Conservation (phyloP, 1,284 basidiomycete genomes). For the Melanopsichium pennsylvanicum region DNA sequence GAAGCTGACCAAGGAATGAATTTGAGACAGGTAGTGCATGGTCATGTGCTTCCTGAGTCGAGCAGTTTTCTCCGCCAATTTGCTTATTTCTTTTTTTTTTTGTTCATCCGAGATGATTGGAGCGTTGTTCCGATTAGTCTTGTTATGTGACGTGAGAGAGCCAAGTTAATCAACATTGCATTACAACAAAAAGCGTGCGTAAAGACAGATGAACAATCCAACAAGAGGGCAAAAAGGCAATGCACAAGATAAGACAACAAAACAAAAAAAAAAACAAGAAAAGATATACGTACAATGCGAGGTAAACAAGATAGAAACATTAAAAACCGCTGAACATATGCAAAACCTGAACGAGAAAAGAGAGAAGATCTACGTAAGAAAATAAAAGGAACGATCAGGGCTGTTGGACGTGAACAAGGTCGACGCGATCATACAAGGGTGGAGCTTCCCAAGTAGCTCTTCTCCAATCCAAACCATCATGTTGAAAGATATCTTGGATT, state of each 20-base stretch:
- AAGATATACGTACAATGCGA: constrained; percentile 5
- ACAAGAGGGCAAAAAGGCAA: not conserved
- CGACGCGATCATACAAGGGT: constrained; percentile 28
- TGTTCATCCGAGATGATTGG: too few species aligned
- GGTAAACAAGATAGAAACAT: not conserved
- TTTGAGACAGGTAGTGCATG: too few species aligned
- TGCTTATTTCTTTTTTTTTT: too few species aligned
- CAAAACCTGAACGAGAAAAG: not conserved
- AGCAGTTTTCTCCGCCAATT: too few species aligned
- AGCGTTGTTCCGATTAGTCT: too few species aligned
- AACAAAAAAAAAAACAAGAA: not conserved
- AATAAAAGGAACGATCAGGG: not conserved
- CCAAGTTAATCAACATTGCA: too few species aligned
- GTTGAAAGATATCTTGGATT: constrained; percentile 42
- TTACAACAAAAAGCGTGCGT: too few species aligned
- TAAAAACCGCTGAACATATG: not conserved
- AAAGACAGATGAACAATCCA: not conserved
- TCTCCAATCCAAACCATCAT: constrained; percentile 48
- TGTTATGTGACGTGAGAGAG: too few species aligned
- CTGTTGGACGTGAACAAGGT: not conserved
- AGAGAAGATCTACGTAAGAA: not conserved
- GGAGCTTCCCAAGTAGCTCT: constrained; percentile 44
- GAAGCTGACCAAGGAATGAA: too few species aligned
- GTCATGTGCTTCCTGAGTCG: too few species aligned
- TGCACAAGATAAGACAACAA: not conserved